Percentiles rank a stretch among this genome's conserved stretches.
Evolutionary conservation across 2,329 filamentous ascomycete species (phyloP).

Genomic region (Teratosphaeria epicoccoides): DNA sequence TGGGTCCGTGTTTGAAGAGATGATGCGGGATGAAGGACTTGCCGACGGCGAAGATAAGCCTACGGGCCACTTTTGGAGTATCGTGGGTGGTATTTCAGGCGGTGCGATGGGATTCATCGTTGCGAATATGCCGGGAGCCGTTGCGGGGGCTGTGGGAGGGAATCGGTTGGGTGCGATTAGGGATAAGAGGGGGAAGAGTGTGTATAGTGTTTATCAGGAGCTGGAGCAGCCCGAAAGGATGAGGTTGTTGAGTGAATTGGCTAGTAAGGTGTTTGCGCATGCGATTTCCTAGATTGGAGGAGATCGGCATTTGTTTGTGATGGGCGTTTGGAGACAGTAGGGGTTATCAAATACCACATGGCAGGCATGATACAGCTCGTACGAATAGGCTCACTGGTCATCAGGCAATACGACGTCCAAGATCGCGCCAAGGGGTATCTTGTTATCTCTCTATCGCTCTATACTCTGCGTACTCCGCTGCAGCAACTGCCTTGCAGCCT

Average conservation of each 20-base stretch:
- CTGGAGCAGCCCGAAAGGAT: constrained; percentile 74
- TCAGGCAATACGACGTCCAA: background rate
- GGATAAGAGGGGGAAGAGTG: constrained; percentile 87
- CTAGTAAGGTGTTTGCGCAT: constrained; percentile 75
- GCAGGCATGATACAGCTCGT: background rate
- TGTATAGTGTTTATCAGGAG: constrained; percentile 84
- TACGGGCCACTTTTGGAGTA: constrained; percentile 72
- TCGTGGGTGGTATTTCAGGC: constrained; percentile 76
- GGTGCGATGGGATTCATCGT: constrained; percentile 91
- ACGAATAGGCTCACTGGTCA: background rate
- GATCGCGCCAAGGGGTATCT: background rate
- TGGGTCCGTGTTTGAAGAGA: constrained; percentile 51
- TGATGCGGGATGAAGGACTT: constrained; percentile 50
- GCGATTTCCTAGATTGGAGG: constrained; percentile 45
- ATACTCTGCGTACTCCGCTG: constrained; percentile 38
- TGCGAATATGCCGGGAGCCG: constrained; percentile 76
- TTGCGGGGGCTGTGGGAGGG: constrained; percentile 85
- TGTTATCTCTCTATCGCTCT: constrained; percentile 15
- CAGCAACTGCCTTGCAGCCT: constrained; percentile 58
- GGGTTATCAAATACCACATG: background rate
- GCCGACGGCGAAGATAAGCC: constrained; percentile 54
- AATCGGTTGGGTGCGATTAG: constrained; percentile 83
- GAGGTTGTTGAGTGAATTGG: constrained; percentile 70
- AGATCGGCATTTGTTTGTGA: background rate
- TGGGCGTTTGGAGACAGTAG: background rate